These are phyloP conservation scores for Fraxinus cuspidata DNA, from an alignment of 257 asterid species.

Conservation along the genomic window DNA sequence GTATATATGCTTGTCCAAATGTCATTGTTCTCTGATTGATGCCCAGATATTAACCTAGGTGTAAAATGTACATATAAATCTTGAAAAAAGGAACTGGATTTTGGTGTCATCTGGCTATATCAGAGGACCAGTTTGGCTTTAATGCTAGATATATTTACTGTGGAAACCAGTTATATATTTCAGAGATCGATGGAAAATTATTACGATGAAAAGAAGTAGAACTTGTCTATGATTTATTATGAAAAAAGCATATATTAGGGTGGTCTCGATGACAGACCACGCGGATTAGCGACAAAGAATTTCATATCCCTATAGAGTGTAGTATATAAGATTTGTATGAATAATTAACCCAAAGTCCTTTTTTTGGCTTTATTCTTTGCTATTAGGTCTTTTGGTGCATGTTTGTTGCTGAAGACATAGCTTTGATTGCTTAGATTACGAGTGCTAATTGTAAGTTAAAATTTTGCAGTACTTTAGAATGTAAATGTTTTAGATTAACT, in stretches of 20 bases:
- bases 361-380: background rate
- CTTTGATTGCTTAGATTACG: background rate
- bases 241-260: too few relatives aligned
- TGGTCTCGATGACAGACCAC: too few relatives aligned
- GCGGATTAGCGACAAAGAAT: background rate
- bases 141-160: background rate
- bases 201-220: background rate
- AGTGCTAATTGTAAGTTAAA: too few relatives aligned
- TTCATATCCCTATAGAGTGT: background rate
- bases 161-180: background rate
- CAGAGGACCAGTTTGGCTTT: background rate
- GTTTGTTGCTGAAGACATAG: background rate
- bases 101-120: background rate
- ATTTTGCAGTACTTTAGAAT: too few relatives aligned
- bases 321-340: background rate
- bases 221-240: background rate
- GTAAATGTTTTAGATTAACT: background rate
- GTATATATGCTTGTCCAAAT: background rate
- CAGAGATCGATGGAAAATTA: background rate
- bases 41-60: background rate
- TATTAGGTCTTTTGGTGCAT: background rate
- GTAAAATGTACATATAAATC: background rate
- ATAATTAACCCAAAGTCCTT: background rate
- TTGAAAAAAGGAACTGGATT: background rate
- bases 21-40: background rate